phyloP scores from a whole-genome alignment of 2,329 filamentous ascomycete genomes.

The Neonectria coccinea region DNA sequence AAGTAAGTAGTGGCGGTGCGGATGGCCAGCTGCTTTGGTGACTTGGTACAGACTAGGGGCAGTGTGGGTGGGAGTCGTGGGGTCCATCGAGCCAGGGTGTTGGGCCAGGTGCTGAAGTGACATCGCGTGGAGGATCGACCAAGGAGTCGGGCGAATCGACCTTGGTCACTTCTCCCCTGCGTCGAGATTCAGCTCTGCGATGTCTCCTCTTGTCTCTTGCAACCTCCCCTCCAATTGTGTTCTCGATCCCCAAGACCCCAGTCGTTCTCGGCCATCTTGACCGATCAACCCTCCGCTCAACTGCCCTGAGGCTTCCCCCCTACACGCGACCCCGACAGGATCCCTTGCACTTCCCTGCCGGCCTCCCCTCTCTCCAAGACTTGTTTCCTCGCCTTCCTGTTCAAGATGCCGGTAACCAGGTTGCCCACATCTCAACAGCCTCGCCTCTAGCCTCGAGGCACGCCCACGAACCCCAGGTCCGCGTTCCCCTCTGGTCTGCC shows the following conservation, averaged over 20 bases:
- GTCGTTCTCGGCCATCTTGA: constrained; percentile 31
- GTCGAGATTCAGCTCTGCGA: constrained; percentile 31
- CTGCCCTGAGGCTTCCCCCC: not conserved
- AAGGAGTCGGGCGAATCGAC: constrained; percentile 24
- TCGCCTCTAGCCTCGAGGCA: constrained; percentile 21
- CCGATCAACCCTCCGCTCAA: constrained; percentile 31
- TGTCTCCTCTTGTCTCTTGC: constrained; percentile 40
- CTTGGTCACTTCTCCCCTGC: constrained; percentile 38
- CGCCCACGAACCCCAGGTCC: constrained; percentile 14
- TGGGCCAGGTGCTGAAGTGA: constrained; percentile 36
- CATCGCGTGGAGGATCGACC: constrained; percentile 40
- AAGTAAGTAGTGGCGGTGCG: constrained; percentile 8
- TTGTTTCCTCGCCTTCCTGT: constrained; percentile 20
- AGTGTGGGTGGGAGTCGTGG: constrained; percentile 38
- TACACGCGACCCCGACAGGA: not conserved
- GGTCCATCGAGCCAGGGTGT: constrained; percentile 42
- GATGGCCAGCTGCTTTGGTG: constrained; percentile 7
- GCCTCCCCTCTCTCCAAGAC: constrained; percentile 15
- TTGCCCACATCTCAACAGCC: constrained; percentile 12
- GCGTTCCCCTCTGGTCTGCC: constrained; percentile 18
- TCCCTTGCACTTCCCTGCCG: constrained; percentile 1
- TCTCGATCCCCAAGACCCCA: constrained; percentile 37
- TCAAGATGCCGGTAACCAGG: constrained; percentile 6
- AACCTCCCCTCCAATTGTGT: constrained; percentile 20
- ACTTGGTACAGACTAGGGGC: constrained; percentile 9